Conservation (phyloP, 2,329 filamentous ascomycete species). For the Ascosphaera pollenicola region DNA sequence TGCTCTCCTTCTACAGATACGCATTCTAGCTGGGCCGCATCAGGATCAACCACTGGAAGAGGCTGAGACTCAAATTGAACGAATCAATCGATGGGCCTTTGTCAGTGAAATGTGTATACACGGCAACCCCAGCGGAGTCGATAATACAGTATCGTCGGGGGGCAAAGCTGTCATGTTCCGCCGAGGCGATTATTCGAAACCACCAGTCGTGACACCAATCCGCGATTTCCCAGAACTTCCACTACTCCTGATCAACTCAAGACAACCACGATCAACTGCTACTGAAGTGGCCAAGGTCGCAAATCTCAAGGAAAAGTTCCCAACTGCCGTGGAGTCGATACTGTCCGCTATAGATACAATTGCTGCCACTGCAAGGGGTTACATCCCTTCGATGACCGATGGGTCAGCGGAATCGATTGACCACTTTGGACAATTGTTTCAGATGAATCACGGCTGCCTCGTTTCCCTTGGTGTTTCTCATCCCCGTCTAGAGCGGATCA, state of each 20-base stretch:
- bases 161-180: slow-evolving; percentile 90
- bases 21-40: slow-evolving; percentile 73
- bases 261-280: slow-evolving; percentile 65
- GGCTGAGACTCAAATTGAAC: slow-evolving; percentile 72
- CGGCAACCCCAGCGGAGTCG: slow-evolving; percentile 85
- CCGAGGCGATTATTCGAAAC: slow-evolving; percentile 52
- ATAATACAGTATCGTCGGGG: slow-evolving; percentile 87
- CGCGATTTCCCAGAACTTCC: slow-evolving; percentile 84
- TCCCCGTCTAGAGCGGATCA: slow-evolving; percentile 72
- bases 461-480: slow-evolving; percentile 88
- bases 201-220: slow-evolving; percentile 53
- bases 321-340: slow-evolving; percentile 56
- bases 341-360: slow-evolving; percentile 58
- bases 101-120: slow-evolving; percentile 95
- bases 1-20: slow-evolving; percentile 61
- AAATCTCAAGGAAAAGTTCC: slow-evolving; percentile 46
- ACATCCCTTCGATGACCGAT: slow-evolving; percentile 43
- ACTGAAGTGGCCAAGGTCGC: slow-evolving; percentile 73
- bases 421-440: slow-evolving; percentile 68
- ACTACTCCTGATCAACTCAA: slow-evolving; percentile 73
- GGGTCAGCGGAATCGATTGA: slow-evolving; percentile 40
- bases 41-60: slow-evolving; percentile 76
- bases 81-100: slow-evolving; percentile 96
- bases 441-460: slow-evolving; percentile 80
- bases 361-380: slow-evolving; percentile 32